Base-by-base conservation (phyloP, 176 grass and related monocot species). In the Thalia dealbata region DNA sequence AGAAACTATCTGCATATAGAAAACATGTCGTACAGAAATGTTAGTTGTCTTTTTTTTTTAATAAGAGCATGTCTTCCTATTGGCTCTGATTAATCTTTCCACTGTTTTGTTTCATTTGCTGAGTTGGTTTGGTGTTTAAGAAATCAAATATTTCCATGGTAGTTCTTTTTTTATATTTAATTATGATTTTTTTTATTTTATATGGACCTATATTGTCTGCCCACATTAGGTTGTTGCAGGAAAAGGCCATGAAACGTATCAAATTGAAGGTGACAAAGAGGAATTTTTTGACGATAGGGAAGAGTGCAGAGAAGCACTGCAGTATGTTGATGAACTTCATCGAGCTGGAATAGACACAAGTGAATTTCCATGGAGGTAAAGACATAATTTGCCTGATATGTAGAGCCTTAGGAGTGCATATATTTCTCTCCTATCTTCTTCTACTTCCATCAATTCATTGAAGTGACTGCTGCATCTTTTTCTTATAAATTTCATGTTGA, bases 271-370 rank as follows among this genome's bases (percentile, higher is more conserved):
- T 3, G 85, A 88, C 81, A 97, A 88, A 76, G 82, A 80, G 76
- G 84, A 97, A 38, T 97, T 86, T 81, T 92, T 97, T 79, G 93
- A 96, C 84, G 93, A 96, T 45, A 88, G 93, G 73, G 93, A 96
- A 84, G 93, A 96, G 64, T 96, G 93, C 43, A 91, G 93, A 76
- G 93, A 96, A 81, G 93, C 93, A 76, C 78, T 96, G 60, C 85
- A 92, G 59, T 92, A 88, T 3, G 89, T 97, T 68, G 87, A 90
- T 59, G 89, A 92, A 75, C 80, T 97, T 76, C 89, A 97, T 78
- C 83, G 84, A 72, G 83, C 87, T 84, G 93, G 93, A 80, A 92
- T 97, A 80, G 93, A 97, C 81, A 97, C 93, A 72, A 92, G 87
- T 66, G 93, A 97, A 68, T 97, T 97, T 72, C 93, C 93, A 76